Conservation (phyloP, 768 basidiomycete genomes). For the Udeniomyces megalosporus region DNA sequence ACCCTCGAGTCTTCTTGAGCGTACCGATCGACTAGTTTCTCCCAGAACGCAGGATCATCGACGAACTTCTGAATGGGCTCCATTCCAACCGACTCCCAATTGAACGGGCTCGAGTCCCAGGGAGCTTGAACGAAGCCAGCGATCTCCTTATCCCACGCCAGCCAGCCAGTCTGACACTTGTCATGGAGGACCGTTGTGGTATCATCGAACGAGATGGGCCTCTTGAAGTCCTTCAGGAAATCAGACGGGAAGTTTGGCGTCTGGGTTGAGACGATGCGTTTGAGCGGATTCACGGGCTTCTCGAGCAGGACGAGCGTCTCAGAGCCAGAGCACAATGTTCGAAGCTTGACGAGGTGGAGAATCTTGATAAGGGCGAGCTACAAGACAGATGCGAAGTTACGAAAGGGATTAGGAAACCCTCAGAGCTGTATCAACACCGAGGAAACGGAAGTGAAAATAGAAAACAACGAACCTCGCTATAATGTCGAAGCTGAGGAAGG, state of each 20-base stretch:
- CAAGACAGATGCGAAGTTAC: constrained; percentile 24
- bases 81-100: constrained; percentile 8
- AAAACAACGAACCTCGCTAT: constrained; percentile 4
- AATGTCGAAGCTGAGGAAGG: constrained; percentile 15
- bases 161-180: constrained; percentile 13
- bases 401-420: too few species aligned
- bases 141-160: constrained; percentile 12
- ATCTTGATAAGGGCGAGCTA: constrained; percentile 51
- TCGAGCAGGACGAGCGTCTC: constrained; percentile 36
- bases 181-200: constrained; percentile 13
- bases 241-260: neutral
- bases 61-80: neutral
- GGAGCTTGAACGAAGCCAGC: constrained; percentile 9
- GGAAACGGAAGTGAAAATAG: neutral
- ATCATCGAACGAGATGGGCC: constrained; percentile 4
- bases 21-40: constrained; percentile 44
- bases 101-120: constrained; percentile 6
- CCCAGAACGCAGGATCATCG: constrained; percentile 8
- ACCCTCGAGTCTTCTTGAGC: constrained; percentile 51
- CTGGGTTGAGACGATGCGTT: neutral
- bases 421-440: neutral
- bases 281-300: constrained; percentile 9
- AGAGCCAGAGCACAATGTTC: constrained; percentile 47
- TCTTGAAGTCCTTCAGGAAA: constrained; percentile 3
- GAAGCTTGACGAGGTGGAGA: constrained; percentile 53